Evolutionary conservation across 176 grass and related monocot genomes (phyloP).

Genomic region (Otatea glauca): DNA sequence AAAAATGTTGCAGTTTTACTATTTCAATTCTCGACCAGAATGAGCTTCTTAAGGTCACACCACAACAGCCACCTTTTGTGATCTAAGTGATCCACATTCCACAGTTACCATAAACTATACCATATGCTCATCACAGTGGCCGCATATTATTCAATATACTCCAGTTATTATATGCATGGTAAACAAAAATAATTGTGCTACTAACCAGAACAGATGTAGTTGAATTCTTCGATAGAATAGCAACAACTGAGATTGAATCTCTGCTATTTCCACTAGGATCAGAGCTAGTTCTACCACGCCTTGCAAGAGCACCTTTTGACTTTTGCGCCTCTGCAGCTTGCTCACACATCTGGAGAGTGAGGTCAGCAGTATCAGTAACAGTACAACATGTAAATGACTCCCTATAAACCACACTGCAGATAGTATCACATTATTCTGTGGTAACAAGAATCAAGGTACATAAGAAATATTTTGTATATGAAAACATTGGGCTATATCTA

Average conservation of each 20-base stretch:
- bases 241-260: conserved; percentile 90
- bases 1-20: conserved; percentile 18
- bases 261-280: conserved; percentile 69
- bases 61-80: conserved; percentile 10
- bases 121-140: not conserved
- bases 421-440: conserved; percentile 26
- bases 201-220: conserved; percentile 72
- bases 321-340: conserved; percentile 91
- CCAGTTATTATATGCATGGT: not conserved
- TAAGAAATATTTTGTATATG: conserved; percentile 1
- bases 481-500: not conserved
- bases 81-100: conserved; percentile 25
- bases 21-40: conserved; percentile 9
- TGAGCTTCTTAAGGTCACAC: not conserved
- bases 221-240: conserved; percentile 82
- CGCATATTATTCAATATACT: not conserved
- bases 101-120: not conserved
- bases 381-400: conserved; percentile 26
- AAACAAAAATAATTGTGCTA: conserved; percentile 40
- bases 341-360: conserved; percentile 78
- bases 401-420: conserved; percentile 15
- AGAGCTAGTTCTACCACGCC: conserved; percentile 86
- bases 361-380: conserved; percentile 34
- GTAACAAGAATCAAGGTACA: conserved; percentile 15
- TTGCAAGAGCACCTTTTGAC: conserved; percentile 72